Evolutionary conservation across 495 filamentous ascomycete genomes (phyloP), one percentile per base, ranked within the genome.

Genomic region (Diplogelasinospora grovesii): DNA sequence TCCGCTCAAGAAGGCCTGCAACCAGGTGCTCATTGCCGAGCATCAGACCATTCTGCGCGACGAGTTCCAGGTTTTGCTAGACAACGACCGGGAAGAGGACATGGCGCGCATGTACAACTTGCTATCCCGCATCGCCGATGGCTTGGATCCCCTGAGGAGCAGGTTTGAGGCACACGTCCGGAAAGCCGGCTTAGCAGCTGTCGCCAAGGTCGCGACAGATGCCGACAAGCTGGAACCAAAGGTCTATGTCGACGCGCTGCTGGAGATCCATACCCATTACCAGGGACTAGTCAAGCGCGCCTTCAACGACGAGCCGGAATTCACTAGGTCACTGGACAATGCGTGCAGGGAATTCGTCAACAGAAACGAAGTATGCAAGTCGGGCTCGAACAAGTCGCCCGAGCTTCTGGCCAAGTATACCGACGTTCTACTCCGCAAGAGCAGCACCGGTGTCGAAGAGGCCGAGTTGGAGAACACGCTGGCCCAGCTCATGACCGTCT

Each of bases 311-410:
- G 92, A 98, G 57, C 86, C 93, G 3, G 92, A 98, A 55, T 98
- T 98, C 60, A 94, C 95, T 13, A 78, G 92, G 42, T 96, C 92
- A 2, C 69, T 98, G 22, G 92, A 98, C 48, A 98, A 96, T 61
- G 92, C 92, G 22, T 98, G 92, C 65, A 81, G 89, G 39, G 92
- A 98, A 50, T 98, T 96, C 51, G 92, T 97, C 52, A 98, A 98
- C 64, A 79, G 92, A 32, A 98, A 98, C 58, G 81, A 87, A 49
- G 82, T 98, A 29, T 96, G 90, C 77, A 89, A 90, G 49, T 79
- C 83, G 4, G 86, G 86, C 23, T 92, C 87, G 3, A 90, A 86
- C 39, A 88, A 86, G 48, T 96, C 92, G 3, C 92, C 92, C 0
- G 92, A 98, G 59, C 65, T 98, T 35, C 75, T 98, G 19, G 89